Conservation (phyloP, 306 rosid genomes). For the Pterocarpus santalinus region DNA sequence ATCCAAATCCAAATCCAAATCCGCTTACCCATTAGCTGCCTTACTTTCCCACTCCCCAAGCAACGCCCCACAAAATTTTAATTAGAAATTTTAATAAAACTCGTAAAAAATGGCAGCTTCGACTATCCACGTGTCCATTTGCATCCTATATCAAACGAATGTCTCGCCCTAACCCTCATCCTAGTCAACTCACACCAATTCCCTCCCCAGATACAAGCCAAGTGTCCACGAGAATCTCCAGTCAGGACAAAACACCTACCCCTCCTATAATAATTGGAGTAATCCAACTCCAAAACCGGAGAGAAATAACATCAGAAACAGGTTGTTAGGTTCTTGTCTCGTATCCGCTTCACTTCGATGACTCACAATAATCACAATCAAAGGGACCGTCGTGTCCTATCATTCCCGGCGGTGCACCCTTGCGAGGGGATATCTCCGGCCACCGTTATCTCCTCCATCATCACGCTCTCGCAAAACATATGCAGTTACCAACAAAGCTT, state of each 20-base stretch:
- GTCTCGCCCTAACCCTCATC: conserved; percentile 3
- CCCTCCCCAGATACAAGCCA: conserved; percentile 20
- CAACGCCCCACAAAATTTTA: background rate
- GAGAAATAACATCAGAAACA: background rate
- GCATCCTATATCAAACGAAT: background rate
- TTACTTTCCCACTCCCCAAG: background rate
- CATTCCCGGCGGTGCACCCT: conserved; percentile 83
- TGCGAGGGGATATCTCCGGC: conserved; percentile 60
- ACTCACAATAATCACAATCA: conserved; percentile 1
- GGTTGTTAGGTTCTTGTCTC: background rate
- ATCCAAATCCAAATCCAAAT: conserved; percentile 12
- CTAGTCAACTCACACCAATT: conserved; percentile 34
- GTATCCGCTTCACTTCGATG: conserved; percentile 45
- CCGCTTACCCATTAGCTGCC: background rate
- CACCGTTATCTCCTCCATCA: conserved; percentile 65
- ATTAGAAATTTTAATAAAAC: background rate
- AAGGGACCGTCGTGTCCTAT: conserved; percentile 69
- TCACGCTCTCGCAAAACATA: conserved; percentile 58
- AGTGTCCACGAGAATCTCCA: conserved; percentile 43
- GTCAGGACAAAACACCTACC: conserved; percentile 1
- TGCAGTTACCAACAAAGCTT: conserved; percentile 50
- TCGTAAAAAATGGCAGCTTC: conserved; percentile 16
- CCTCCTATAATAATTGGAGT: conserved; percentile 34
- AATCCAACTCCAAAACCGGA: background rate
- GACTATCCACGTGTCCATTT: conserved; percentile 51